These are phyloP conservation scores for Torulaspora maleeae DNA, from an alignment of 805 yeast species.

Conservation along the genomic window DNA sequence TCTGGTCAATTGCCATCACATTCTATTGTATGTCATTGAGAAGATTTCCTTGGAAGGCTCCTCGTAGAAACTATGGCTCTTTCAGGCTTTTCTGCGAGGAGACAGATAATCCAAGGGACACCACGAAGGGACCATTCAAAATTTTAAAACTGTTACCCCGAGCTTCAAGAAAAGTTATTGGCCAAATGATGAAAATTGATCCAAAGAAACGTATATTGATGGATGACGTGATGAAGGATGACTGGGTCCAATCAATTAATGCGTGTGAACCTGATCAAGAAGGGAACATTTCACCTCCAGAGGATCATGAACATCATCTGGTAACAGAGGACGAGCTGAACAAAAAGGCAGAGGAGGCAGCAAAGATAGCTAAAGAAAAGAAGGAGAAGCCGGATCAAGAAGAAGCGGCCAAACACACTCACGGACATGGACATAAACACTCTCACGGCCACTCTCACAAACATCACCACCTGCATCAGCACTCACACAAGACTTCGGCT, in stretches of 20 bases:
- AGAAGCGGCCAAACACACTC: background rate
- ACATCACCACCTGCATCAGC: conserved; percentile 6
- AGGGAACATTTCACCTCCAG: conserved; percentile 26
- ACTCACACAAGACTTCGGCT: background rate
- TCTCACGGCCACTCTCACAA: conserved; percentile 3
- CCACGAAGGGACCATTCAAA: conserved; percentile 64
- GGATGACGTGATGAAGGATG: conserved; percentile 50
- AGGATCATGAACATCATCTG: conserved; percentile 59
- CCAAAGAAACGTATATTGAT: conserved; percentile 56
- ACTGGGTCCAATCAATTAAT: conserved; percentile 55
- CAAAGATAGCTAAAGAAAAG: conserved; percentile 20
- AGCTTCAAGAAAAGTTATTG: conserved; percentile 56
- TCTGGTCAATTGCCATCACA: conserved; percentile 92
- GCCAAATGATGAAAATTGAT: conserved; percentile 59
- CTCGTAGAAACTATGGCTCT: conserved; percentile 70
- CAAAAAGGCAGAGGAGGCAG: conserved; percentile 34
- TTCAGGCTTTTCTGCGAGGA: conserved; percentile 58
- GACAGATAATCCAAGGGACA: conserved; percentile 40
- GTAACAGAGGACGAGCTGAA: conserved; percentile 57
- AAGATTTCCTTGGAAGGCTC: conserved; percentile 94
- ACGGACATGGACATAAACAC: conserved; percentile 5
- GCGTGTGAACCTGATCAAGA: conserved; percentile 42
- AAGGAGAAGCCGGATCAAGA: background rate
- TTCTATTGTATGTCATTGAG: conserved; percentile 84
- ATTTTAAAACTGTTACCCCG: conserved; percentile 67